These are phyloP conservation scores for Arctium minus DNA, from an alignment of 129 eudicot species.

Conservation along the genomic window DNA sequence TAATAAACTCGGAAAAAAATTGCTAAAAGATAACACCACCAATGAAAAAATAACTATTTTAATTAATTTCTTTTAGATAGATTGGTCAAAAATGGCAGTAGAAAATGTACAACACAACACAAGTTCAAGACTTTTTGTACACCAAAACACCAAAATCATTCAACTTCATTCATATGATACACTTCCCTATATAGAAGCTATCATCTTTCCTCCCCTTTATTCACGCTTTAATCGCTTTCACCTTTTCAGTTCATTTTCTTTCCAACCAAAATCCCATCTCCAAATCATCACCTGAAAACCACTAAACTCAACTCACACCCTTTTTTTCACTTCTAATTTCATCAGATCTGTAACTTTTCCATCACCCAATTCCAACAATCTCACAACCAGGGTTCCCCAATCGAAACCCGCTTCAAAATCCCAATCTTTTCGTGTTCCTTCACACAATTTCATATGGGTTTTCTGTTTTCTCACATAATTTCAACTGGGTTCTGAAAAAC, in stretches of 20 bases:
- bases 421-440: neutral
- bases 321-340: neutral
- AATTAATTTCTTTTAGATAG: too few species aligned
- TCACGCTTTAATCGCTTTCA: conserved; percentile 9
- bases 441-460: neutral
- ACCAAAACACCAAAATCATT: neutral
- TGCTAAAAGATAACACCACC: too few species aligned
- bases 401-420: neutral
- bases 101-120: too few species aligned
- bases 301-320: neutral
- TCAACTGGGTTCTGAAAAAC: conserved; percentile 6
- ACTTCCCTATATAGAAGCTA: neutral
- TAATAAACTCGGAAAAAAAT: too few species aligned
- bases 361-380: conserved; percentile 11
- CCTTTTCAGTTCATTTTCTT: conserved; percentile 9
- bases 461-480: neutral
- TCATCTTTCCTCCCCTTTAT: neutral
- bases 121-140: too few species aligned
- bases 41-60: too few species aligned
- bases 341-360: conserved; percentile 11
- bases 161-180: neutral
- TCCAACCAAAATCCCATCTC: neutral
- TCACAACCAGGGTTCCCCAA: too few species aligned
- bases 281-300: conserved; percentile 3
- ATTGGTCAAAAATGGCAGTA: too few species aligned